Base-by-base conservation (phyloP, 768 basidiomycete genomes). In the Glaciozyma antarctica region DNA sequence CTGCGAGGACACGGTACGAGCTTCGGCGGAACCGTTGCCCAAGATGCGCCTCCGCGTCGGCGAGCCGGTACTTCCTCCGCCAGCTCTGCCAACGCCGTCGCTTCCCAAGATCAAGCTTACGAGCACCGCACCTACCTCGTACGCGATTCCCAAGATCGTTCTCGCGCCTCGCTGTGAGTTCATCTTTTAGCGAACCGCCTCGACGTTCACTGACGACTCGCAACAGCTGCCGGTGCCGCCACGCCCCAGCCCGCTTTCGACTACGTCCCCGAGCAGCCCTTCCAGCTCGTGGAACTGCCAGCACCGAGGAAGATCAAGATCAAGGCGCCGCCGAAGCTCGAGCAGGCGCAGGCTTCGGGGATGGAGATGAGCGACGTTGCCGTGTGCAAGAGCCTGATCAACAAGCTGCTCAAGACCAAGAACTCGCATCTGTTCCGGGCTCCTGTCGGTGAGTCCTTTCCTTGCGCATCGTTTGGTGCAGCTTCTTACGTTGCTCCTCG, bases 1-100 rank as follows among this genome's bases (percentile, higher is more conserved):
- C 28, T 90, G 89, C 8, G 94, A 97, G 72, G 81, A 94, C 24
- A 82, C 91, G 51, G 86, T 93, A 70, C 84, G 86, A 59, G 87
- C 89, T 28, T 79, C 85, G 5, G 85, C 89, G 64, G 94, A 98
- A 77, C 81, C 85, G 2, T 80, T 87, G 9, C 93, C 93, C 1
- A 91, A 89, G 63, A 85, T 93, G 63, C 66, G 69, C 5, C 64
- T 71, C 63, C 67, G 88, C 56, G 5, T 63, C 53, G 19, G 21
- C 43, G 66, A 60, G 45, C 38, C 41, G 32, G 44, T 38, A 9
- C 34, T 22, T 19, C 59, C 62, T 4, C 48, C 64, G 15, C 61
- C 68, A 0, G 44, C 26, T 3, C 38, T 8, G 4, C 38, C 55
- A 13, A 16, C 22, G 55, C 32, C 58, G 17, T 15, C 9, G 9